Evolutionary conservation across 257 asterid species (phyloP), one percentile per base, ranked within the genome.

Genomic region (Plantago major): DNA sequence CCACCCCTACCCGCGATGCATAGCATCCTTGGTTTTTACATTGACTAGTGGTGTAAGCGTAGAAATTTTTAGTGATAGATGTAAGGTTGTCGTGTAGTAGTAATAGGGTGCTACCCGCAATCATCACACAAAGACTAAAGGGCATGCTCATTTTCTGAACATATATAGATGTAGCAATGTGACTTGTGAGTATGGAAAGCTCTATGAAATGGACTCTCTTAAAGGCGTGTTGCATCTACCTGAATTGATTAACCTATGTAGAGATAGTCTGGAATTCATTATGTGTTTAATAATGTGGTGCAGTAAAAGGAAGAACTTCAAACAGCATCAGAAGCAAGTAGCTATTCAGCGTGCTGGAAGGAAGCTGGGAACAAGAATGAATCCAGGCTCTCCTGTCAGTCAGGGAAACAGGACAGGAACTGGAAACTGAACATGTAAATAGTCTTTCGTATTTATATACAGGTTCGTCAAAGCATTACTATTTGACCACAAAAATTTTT

Each of bases 221-320:
- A 3, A 54, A 9, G 37, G 1, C 11, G 56, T 56, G 42, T 55
- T 52, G 11, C 59, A 54, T 37, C 59, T 54, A 54, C 5, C 40
- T 12, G 59, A 37, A 9, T 38, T 57, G 46, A 10, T n/a, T 40
- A 37, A 33, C 7, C 14, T 15, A 55, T 10, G 8, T 50, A 55
- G 46, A 14, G 26, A 40, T 63, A 42, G 66, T 58, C 28, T 22
- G 67, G 17, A 40, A 56, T 62, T 63, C 53, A 68, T 26, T 42
- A 9, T 42, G 52, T 64, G 15, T 50, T 7, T 49, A 26, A 64
- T 49, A 26, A 64, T 30, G 52, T 26, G 71, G 59, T 85, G 85
- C 84, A 86, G 99, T 69, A 81, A 62, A 76, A 77, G 94, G 80
- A 80, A 75, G 73, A 74, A 75, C 66, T 80, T 59, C 46, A 72